Conservation (phyloP, 768 basidiomycete genomes). For the Suillus paluster region DNA sequence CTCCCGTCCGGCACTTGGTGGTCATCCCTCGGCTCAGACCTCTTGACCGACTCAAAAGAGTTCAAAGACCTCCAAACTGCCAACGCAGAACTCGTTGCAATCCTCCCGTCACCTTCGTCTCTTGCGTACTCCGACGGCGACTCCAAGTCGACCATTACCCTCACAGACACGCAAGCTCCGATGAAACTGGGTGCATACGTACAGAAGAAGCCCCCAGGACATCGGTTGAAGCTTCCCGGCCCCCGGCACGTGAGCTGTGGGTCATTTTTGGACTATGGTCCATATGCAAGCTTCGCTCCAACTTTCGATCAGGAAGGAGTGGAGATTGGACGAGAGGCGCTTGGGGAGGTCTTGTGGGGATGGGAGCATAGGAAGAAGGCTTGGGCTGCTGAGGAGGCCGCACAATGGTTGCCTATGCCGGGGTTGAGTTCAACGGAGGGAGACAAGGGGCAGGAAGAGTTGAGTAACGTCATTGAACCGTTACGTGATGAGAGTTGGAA, state of each 20-base stretch:
- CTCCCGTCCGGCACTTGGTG: constrained; percentile 80
- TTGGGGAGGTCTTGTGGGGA: constrained; percentile 63
- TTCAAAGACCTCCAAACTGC: constrained; percentile 60
- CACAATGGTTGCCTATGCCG: constrained; percentile 15
- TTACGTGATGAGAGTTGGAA: constrained; percentile 10
- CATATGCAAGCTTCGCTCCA: constrained; percentile 77
- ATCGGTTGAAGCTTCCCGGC: constrained; percentile 47
- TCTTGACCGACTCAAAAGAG: constrained; percentile 41
- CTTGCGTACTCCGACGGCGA: constrained; percentile 36
- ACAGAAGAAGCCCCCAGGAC: constrained; percentile 43
- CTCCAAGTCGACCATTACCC: constrained; percentile 15
- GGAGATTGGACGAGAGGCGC: constrained; percentile 62
- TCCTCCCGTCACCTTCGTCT: constrained; percentile 65
- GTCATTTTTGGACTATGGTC: constrained; percentile 79
- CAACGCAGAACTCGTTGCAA: constrained; percentile 75
- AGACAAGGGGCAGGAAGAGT: constrained; percentile 12
- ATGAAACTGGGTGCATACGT: constrained; percentile 66
- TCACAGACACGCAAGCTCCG: constrained; percentile 16
- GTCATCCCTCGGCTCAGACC: constrained; percentile 66
- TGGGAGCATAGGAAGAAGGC: constrained; percentile 47
- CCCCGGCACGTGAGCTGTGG: constrained; percentile 65
- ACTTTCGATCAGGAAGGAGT: constrained; percentile 78
- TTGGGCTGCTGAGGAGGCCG: constrained; percentile 27
- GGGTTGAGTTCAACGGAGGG: not conserved
- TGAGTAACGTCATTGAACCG: constrained; percentile 18